Evolutionary conservation across 148 eudicot genomes (phyloP), one percentile per base, ranked within the genome.

Genomic region (Vaccinium corymbosum): DNA sequence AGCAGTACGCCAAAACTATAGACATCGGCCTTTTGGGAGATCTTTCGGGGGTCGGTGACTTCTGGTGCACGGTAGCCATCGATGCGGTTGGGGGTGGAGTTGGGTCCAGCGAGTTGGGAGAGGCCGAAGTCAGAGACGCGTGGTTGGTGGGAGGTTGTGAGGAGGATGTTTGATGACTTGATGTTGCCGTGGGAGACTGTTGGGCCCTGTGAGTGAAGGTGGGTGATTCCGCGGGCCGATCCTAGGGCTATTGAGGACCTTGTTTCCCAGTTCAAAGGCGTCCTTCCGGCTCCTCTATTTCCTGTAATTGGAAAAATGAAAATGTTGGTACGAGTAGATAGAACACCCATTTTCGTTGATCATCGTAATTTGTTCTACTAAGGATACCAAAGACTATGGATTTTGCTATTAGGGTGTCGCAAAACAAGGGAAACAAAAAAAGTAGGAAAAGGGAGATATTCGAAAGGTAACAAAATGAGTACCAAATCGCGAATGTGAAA

Each of bases 51-150:
- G 80, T 94, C 98, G 0, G 99, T 94, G 12, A 97, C 94, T 82
- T 97, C 99, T 11, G 98, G 99, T 17, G 99, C 99, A 16, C 95
- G 92, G 88, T 97, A 93, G 50, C 99, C 98, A 8, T 90, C 92
- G 3, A 94, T 87, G 15, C 97, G 99, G 89, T 90, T 94, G 16
- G 96, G 93, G 19, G 94, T 81, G 1, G 91, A 78, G 10, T 86
- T 81, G 3, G 97, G 95, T n/a, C 85, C 93, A 4, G 90, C 94
- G 9, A 97, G 89, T 22, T 94, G 98, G 51, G 98, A 88, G 4
- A 97, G 93, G 59, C 98, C 99, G 32, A 86, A 92, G 85, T 97
- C 99, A 0, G 98, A 97, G 38, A 97, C 93, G 48, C 99, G 94
- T 25, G 98, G 94, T 84, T 93, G 93, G 25, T 87, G 93, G 6